These are phyloP conservation scores for Talaromyces borbonicus DNA, from an alignment of 495 filamentous ascomycete genomes.

Conservation along the genomic window DNA sequence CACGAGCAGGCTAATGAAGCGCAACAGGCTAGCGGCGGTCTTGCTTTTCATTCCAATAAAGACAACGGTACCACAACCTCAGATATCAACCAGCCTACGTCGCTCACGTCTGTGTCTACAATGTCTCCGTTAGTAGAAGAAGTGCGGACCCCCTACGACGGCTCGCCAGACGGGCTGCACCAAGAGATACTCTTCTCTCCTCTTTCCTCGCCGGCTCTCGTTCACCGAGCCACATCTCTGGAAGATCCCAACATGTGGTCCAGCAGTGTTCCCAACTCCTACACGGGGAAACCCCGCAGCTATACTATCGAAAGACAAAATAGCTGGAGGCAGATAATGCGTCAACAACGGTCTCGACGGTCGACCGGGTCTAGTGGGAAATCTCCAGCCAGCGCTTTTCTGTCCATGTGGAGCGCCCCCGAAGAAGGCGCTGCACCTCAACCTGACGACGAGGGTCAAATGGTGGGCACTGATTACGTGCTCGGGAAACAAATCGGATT, in stretches of 20 bases:
- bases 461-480: slow-evolving; percentile 62
- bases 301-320: slow-evolving; percentile 31
- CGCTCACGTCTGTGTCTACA: slow-evolving; percentile 51
- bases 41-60: neutral
- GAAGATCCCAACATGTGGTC: slow-evolving; percentile 43
- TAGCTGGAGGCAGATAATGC: slow-evolving; percentile 27
- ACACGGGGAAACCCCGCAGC: slow-evolving; percentile 33
- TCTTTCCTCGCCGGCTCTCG: slow-evolving; percentile 35
- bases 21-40: neutral
- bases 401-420: slow-evolving; percentile 44
- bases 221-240: slow-evolving; percentile 33
- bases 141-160: slow-evolving; percentile 36
- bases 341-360: slow-evolving; percentile 30
- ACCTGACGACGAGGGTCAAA: slow-evolving; percentile 65
- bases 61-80: neutral
- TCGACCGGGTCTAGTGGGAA: slow-evolving; percentile 40
- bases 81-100: slow-evolving; percentile 36
- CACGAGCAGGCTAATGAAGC: neutral
- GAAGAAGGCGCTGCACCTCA: slow-evolving; percentile 31
- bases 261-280: slow-evolving; percentile 28
- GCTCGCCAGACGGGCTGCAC: slow-evolving; percentile 19
- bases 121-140: slow-evolving; percentile 47
- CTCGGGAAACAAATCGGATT: slow-evolving; percentile 61
- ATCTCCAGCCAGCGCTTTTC: slow-evolving; percentile 47
- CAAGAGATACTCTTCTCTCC: slow-evolving; percentile 46